These are phyloP conservation scores for Fomitopsis schrenkii DNA, from an alignment of 1,284 basidiomycete species.

Conservation along the genomic window DNA sequence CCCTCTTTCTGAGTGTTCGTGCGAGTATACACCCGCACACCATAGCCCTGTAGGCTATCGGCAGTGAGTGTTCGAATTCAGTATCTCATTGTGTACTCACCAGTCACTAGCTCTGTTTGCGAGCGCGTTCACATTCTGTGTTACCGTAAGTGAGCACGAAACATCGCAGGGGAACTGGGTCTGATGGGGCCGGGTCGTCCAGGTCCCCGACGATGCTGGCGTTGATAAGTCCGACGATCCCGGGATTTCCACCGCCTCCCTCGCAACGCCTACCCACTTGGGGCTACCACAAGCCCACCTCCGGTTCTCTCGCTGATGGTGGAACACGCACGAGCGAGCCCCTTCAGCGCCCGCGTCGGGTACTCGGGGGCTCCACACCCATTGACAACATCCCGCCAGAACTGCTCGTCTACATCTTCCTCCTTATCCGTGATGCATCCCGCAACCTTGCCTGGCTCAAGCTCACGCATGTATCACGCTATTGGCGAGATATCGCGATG, in stretches of 20 bases:
- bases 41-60: too few species aligned
- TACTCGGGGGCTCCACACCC: neutral
- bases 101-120: neutral
- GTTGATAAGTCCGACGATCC: neutral
- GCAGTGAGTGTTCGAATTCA: too few species aligned
- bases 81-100: too few species aligned
- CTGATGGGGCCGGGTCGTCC: neutral
- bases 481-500: slow-evolving; percentile 1
- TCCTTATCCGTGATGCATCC: neutral
- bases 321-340: neutral
- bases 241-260: neutral
- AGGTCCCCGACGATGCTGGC: neutral
- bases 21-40: too few species aligned
- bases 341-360: neutral
- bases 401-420: neutral
- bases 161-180: neutral
- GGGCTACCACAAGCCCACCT: neutral
- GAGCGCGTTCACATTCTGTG: neutral
- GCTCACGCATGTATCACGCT: neutral
- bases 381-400: neutral
- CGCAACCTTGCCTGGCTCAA: neutral
- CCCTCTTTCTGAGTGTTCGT: neutral
- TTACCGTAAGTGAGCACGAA: neutral
- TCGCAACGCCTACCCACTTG: neutral
- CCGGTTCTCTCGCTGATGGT: neutral